Evolutionary conservation across 2,329 filamentous ascomycete species (phyloP).

Genomic region (Stagonosporopsis cucurbitacearum): DNA sequence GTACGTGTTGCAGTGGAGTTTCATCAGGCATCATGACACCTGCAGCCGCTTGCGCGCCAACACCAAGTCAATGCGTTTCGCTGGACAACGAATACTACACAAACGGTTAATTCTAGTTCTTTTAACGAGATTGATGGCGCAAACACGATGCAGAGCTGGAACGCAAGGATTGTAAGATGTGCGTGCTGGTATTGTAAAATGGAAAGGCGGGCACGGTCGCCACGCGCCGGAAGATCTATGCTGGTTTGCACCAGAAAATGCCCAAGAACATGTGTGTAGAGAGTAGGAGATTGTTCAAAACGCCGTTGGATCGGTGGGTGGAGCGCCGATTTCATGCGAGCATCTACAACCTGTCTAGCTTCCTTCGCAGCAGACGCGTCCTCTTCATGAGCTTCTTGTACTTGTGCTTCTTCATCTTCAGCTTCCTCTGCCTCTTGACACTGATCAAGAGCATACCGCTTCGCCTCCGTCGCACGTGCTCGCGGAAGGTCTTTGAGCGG

Average conservation of each 20-base stretch:
- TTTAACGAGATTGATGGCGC: constrained; percentile 14
- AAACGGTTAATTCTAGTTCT: constrained; percentile 1
- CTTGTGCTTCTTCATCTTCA: constrained; percentile 99
- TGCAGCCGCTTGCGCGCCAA: constrained; percentile 35
- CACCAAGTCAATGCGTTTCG: constrained; percentile 39
- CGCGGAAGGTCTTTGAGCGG: constrained; percentile 35
- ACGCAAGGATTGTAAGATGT: constrained; percentile 18
- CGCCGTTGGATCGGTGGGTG: constrained; percentile 25
- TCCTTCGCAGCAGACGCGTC: constrained; percentile 86
- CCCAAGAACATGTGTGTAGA: constrained; percentile 25
- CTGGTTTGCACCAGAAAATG: constrained; percentile 28
- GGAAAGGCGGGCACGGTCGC: constrained; percentile 32
- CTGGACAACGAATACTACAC: constrained; percentile 10
- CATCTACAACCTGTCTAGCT: constrained; percentile 62
- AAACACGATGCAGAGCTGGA: constrained; percentile 39
- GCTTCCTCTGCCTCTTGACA: constrained; percentile 87
- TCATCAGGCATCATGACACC: constrained; percentile 40
- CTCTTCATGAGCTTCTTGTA: constrained; percentile 98
- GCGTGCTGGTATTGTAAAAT: constrained; percentile 37
- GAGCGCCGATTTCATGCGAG: constrained; percentile 8
- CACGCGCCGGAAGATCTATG: constrained; percentile 36
- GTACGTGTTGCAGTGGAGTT: constrained; percentile 42
- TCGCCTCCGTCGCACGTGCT: constrained; percentile 37
- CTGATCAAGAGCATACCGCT: constrained; percentile 79
- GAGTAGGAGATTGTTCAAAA: constrained; percentile 40